Evolutionary conservation across 208 protist genomes (phyloP).

Genomic region (Sergeia podlipaevii): DNA sequence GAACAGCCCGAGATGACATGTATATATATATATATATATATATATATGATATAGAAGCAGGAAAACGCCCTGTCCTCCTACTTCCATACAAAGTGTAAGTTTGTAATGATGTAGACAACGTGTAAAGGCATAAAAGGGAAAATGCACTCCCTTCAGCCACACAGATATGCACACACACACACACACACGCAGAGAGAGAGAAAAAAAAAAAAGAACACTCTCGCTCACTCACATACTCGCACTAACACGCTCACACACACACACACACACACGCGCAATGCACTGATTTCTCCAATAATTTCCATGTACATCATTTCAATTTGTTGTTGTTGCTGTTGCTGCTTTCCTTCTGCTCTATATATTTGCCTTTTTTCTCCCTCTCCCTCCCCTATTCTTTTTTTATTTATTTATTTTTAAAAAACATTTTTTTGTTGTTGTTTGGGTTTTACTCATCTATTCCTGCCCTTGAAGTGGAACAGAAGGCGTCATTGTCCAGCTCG

Average conservation of each 20-base stretch:
- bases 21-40: no score
- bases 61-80: no score
- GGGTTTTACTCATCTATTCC: neutral
- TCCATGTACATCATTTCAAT: neutral
- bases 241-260: constrained; percentile 2
- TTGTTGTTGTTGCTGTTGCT: neutral
- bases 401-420: neutral
- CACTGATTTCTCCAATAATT: constrained; percentile 12
- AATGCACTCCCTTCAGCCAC: no score
- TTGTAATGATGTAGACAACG: no score
- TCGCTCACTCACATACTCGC: no score
- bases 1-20: no score
- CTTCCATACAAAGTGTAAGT: no score
- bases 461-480: neutral
- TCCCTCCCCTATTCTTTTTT: neutral
- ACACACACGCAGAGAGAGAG: no score
- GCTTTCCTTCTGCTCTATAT: neutral
- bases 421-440: neutral
- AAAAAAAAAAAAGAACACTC: constrained; percentile 14
- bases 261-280: constrained; percentile 2
- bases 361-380: neutral
- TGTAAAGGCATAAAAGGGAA: no score
- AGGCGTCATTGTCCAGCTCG: neutral
- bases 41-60: no score
- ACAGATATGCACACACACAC: no score